Base-by-base conservation (phyloP, 306 rosid genomes). In the Corylus avellana region DNA sequence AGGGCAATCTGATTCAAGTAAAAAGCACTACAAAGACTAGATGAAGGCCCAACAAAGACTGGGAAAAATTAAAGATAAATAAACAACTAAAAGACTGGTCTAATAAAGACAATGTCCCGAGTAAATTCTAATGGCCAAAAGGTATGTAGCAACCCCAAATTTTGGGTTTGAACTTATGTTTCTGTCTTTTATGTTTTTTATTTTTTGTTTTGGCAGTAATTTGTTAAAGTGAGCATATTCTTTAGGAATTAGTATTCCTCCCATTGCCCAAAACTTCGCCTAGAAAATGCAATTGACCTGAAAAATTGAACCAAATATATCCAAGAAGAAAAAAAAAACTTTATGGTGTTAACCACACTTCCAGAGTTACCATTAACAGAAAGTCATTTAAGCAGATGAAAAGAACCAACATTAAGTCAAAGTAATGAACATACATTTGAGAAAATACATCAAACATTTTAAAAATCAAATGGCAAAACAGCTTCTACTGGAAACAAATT, bases 401-500 rank as follows among this genome's bases (percentile, higher is more conserved):
- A 17, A 4, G 25, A 18, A 39, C 72, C 48, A 20, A 37, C 22
- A 39, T 17, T 18, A 67, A 71, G 77, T 50, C 64, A 70, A 86
- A 69, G 22, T 59, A 82, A n/a, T 29, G n/a, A 67, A 72, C 63
- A 59, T 12, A 55, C 14, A n/a, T 16, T 20, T 70, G 56, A 53
- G 20, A 29, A 76, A 1, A 63, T 2, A 16, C 56, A 67, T 58
- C 53, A 50, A 42, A 9, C 1, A 9, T 68, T 59, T n/a, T 17
- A 20, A 42, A 18, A 18, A 3, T 9, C 70, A 32, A 32, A 27
- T 6, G 4, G 10, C 10, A 32, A 13, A 32, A 32, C 20, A 14
- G 16, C 9, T 20, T 46, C 54, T 0, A 48, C 39, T 1, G 4
- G 16, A 58, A 29, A 57, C 75, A 70, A 20, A 27, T 54, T 11